Evolutionary conservation across 768 basidiomycete genomes (phyloP).

Genomic region (Mycena rosella): DNA sequence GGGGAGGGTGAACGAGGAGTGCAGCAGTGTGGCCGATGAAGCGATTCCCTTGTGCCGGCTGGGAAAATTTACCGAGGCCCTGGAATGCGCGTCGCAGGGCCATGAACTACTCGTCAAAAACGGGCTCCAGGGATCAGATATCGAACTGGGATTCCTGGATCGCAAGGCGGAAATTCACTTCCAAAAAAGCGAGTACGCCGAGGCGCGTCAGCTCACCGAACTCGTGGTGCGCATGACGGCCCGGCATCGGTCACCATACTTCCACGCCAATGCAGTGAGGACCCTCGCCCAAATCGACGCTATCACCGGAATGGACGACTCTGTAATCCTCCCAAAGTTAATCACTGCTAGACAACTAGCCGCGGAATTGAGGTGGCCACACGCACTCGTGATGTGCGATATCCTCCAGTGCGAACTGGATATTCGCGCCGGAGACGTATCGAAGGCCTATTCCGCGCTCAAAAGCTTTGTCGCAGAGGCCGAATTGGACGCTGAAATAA

Average conservation of each 20-base stretch:
- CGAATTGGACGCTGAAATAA: neutral
- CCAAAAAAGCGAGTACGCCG: neutral
- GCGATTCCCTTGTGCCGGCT: neutral
- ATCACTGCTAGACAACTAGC: neutral
- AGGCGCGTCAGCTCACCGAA: neutral
- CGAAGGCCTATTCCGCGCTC: neutral
- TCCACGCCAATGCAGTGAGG: neutral
- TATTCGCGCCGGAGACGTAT: neutral
- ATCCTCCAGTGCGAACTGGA: neutral
- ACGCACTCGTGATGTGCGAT: neutral
- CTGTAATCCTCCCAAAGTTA: neutral
- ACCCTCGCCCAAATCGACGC: neutral
- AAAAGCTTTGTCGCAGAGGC: neutral
- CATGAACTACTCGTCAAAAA: neutral
- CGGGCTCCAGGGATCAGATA: neutral
- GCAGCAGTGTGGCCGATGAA: neutral
- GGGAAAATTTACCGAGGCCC: neutral
- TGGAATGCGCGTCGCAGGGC: neutral
- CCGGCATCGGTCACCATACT: neutral
- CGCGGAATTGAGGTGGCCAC: neutral
- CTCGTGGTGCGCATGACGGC: neutral
- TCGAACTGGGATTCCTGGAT: neutral
- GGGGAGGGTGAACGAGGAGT: neutral
- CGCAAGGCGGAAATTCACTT: neutral
- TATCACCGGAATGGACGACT: neutral